Conservation (phyloP, 179 eudicot species). For the Carnegiea gigantea region DNA sequence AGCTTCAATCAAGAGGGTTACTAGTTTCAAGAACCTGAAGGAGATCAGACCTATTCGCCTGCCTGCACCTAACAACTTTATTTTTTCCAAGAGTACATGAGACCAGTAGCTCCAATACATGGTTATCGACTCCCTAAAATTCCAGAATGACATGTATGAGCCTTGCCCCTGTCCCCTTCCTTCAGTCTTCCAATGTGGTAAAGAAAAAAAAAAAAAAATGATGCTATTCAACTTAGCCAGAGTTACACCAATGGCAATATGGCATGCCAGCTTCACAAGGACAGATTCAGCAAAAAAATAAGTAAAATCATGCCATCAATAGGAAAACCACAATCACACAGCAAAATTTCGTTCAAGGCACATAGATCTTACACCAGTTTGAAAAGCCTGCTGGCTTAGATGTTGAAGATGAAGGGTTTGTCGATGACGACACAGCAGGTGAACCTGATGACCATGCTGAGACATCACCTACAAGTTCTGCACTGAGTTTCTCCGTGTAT, state of each 20-base stretch:
- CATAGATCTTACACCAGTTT: slow-evolving; percentile 54
- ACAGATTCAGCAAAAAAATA: slow-evolving; percentile 1
- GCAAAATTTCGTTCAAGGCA: slow-evolving; percentile 6
- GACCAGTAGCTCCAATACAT: not conserved
- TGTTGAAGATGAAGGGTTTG: slow-evolving; percentile 57
- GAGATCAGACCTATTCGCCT: not conserved
- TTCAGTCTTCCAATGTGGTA: not conserved
- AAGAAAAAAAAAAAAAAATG: not conserved
- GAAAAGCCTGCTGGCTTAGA: slow-evolving; percentile 53
- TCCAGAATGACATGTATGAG: not conserved
- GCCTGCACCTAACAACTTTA: not conserved
- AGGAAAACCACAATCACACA: not conserved
- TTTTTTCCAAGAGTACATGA: not conserved
- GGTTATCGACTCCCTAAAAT: no score
- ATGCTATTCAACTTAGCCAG: no score
- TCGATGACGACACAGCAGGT: slow-evolving; percentile 34
- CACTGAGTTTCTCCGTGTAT: slow-evolving; percentile 56
- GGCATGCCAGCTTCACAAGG: not conserved
- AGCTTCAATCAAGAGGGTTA: not conserved
- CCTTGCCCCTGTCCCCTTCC: not conserved
- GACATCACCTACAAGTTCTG: slow-evolving; percentile 45
- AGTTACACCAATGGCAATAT: not conserved
- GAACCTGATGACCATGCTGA: slow-evolving; percentile 43
- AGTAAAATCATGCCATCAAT: not conserved
- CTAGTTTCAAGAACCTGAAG: not conserved